These are phyloP conservation scores for Lenzites betulinus DNA, from an alignment of 768 basidiomycete genomes.

Conservation along the genomic window DNA sequence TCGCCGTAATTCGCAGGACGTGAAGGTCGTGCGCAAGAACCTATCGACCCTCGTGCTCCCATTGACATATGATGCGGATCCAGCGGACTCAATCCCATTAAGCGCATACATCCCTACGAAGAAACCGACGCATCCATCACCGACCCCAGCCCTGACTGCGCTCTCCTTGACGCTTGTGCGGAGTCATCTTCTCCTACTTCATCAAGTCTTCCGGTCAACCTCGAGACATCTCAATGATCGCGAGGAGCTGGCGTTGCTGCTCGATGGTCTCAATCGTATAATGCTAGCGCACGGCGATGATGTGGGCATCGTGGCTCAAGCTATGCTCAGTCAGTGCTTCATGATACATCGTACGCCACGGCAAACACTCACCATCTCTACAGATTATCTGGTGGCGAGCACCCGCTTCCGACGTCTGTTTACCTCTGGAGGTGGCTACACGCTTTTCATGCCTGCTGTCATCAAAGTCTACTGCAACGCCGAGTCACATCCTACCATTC, in stretches of 20 bases:
- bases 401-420: conserved; percentile 79
- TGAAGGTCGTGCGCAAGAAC: conserved; percentile 65
- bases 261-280: conserved; percentile 73
- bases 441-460: conserved; percentile 72
- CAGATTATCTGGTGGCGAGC: conserved; percentile 63
- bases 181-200: conserved; percentile 67
- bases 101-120: conserved; percentile 19
- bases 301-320: conserved; percentile 74
- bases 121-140: background rate
- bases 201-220: conserved; percentile 72
- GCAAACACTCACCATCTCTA: background rate
- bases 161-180: conserved; percentile 66
- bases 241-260: conserved; percentile 61
- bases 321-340: conserved; percentile 61
- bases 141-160: conserved; percentile 34
- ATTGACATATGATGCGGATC: conserved; percentile 41
- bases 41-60: conserved; percentile 61
- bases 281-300: conserved; percentile 70
- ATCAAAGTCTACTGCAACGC: conserved; percentile 71
- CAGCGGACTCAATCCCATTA: conserved; percentile 50
- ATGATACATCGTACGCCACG: no score
- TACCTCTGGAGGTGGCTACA: conserved; percentile 69
- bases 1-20: conserved; percentile 66
- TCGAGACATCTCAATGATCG: conserved; percentile 71
- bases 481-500: conserved; percentile 56